Percentiles rank a stretch among this genome's conserved stretches.
Conservation (phyloP, 352 stramenopile species). For the Phytophthora vignae region DNA sequence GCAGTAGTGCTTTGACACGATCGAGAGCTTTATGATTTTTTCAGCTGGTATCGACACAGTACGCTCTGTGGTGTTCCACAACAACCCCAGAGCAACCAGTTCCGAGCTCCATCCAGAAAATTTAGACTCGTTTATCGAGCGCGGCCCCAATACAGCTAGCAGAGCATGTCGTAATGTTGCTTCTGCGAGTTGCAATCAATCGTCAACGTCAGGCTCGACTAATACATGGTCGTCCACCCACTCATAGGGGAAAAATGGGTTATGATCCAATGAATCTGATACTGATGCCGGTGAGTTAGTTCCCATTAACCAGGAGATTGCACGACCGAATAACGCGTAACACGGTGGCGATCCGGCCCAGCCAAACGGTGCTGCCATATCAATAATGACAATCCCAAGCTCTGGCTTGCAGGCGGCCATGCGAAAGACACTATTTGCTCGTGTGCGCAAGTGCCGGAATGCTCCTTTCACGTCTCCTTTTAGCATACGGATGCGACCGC, state of each 20-base stretch:
- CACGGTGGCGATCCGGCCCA: conserved; percentile 23
- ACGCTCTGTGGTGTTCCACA: conserved; percentile 16
- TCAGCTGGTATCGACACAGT: conserved; percentile 29
- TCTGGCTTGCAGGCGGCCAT: conserved; percentile 17
- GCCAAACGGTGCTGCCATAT: conserved; percentile 29
- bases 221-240: conserved; percentile 48
- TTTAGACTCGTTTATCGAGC: conserved; percentile 37
- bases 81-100: conserved; percentile 18
- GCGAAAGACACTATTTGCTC: conserved; percentile 1
- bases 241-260: conserved; percentile 37
- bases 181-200: conserved; percentile 19
- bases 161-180: conserved; percentile 26
- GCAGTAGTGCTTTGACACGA: no score
- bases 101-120: conserved; percentile 2
- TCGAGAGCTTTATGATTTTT: conserved; percentile 27
- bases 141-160: conserved; percentile 26
- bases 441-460: conserved; percentile 15
- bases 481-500: neutral
- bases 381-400: conserved; percentile 8
- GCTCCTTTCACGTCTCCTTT: conserved; percentile 28
- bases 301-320: conserved; percentile 20
- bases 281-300: conserved; percentile 16
- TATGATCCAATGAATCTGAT: neutral
- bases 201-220: conserved; percentile 17
- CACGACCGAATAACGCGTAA: conserved; percentile 5